Evolutionary conservation across 768 basidiomycete genomes (phyloP).

Genomic region (Cubamyces sp.): DNA sequence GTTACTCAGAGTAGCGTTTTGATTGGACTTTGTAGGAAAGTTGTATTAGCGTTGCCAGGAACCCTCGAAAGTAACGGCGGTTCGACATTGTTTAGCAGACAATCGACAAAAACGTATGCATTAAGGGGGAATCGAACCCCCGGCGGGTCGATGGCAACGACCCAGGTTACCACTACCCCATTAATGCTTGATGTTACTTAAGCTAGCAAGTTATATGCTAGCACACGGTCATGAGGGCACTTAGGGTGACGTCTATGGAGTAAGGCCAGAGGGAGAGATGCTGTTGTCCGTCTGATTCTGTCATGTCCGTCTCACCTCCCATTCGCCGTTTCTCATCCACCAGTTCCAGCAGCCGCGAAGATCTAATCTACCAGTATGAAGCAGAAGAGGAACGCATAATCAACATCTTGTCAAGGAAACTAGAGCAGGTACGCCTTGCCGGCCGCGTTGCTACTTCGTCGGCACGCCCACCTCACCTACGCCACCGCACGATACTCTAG

Average conservation of each 20-base stretch:
- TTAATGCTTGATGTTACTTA: conserved; percentile 29
- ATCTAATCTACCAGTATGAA: conserved; percentile 85
- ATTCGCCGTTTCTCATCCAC: conserved; percentile 59
- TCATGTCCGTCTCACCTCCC: conserved; percentile 55
- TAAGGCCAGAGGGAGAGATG: background rate
- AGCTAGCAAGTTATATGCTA: too few species aligned
- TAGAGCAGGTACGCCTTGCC: conserved; percentile 66
- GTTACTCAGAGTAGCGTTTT: too few species aligned
- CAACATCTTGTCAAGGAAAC: conserved; percentile 78
- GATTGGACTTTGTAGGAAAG: too few species aligned
- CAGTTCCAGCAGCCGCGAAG: conserved; percentile 63
- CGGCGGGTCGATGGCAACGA: conserved; percentile 70
- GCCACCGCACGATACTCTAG: conserved; percentile 41
- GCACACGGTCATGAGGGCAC: too few species aligned
- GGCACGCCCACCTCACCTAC: background rate
- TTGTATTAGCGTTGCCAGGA: too few species aligned
- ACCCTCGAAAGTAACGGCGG: too few species aligned
- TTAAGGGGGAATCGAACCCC: conserved; percentile 89
- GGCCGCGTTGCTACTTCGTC: background rate
- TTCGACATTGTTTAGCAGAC: background rate
- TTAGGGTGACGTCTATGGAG: conserved; percentile 5
- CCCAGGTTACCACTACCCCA: conserved; percentile 43
- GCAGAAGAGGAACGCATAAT: conserved; percentile 91
- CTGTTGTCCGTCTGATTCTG: background rate
- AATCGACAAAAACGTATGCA: conserved; percentile 44